A percentile compares a stretch with the other conserved stretches of the same genome.
Conservation (phyloP, 441 rosid genomes). For the Viola pubescens region DNA sequence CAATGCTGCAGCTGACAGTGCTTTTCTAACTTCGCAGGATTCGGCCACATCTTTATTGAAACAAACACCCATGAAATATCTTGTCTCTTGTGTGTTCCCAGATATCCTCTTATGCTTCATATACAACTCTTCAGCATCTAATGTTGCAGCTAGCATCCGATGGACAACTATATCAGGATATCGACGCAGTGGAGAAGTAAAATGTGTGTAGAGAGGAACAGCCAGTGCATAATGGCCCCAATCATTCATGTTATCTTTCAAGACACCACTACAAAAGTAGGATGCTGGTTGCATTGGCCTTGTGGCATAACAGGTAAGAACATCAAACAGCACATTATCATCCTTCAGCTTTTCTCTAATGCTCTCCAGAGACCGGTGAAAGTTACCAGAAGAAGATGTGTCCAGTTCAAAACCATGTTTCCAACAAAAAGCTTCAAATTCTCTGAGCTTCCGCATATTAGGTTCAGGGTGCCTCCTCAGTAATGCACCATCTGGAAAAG, state of each 20-base stretch:
- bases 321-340: slow-evolving; percentile 54
- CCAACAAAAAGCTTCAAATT: slow-evolving; percentile 68
- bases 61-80: slow-evolving; percentile 55
- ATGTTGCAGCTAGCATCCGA: slow-evolving; percentile 68
- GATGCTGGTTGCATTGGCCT: slow-evolving; percentile 80
- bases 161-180: slow-evolving; percentile 90
- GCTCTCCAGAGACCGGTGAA: slow-evolving; percentile 52
- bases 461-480: slow-evolving; percentile 93
- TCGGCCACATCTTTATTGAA: slow-evolving; percentile 54
- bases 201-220: slow-evolving; percentile 84
- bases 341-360: slow-evolving; percentile 58
- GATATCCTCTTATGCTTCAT: slow-evolving; percentile 25
- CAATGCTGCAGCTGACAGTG: slow-evolving; percentile 50
- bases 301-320: slow-evolving; percentile 61
- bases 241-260: slow-evolving; percentile 41
- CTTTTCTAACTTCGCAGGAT: slow-evolving; percentile 53
- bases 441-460: slow-evolving; percentile 70
- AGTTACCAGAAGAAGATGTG: slow-evolving; percentile 60
- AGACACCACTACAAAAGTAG: slow-evolving; percentile 72
- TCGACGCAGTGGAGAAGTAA: slow-evolving; percentile 86
- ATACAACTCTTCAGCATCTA: slow-evolving; percentile 67
- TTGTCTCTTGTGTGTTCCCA: slow-evolving; percentile 18
- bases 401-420: slow-evolving; percentile 73
- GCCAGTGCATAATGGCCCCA: slow-evolving; percentile 91
- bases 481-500: slow-evolving; percentile 68